phyloP scores from a whole-genome alignment of 176 grass and related monocot genomes.

The Avena insularis region DNA sequence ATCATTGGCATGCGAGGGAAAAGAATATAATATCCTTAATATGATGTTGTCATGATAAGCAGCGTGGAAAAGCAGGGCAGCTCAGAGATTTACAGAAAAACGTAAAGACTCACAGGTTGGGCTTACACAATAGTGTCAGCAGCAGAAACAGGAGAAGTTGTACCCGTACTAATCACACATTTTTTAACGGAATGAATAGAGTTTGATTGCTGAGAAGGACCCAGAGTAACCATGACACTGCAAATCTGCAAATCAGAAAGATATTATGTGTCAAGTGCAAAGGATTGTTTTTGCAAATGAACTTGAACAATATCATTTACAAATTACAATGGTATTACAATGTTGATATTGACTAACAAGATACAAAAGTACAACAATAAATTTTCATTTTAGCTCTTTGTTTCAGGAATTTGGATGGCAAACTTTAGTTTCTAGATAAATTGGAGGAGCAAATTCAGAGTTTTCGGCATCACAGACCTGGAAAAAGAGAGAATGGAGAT shows the following conservation, averaged over 20 bases:
- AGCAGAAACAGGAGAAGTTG: constrained; percentile 1
- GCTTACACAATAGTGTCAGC: not conserved
- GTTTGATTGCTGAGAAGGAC: not conserved
- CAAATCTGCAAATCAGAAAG: not conserved
- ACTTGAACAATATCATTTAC: not conserved
- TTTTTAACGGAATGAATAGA: not conserved
- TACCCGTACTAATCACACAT: not conserved
- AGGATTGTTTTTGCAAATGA: not conserved
- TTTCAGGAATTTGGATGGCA: not conserved
- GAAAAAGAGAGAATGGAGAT: not conserved
- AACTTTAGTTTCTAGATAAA: not conserved
- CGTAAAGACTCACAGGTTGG: not conserved
- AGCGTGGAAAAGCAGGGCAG: not conserved
- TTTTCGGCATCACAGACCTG: not conserved
- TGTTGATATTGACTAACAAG: not conserved
- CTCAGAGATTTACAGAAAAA: not conserved
- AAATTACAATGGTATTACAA: not conserved
- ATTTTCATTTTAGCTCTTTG: not conserved
- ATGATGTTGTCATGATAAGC: not conserved
- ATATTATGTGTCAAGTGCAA: not conserved
- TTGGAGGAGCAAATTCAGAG: not conserved
- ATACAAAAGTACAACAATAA: not conserved
- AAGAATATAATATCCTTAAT: not conserved
- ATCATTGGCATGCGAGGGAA: not conserved
- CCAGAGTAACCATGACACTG: not conserved